A percentile compares a stretch with the other conserved stretches of the same genome.
Conservation (phyloP, 768 basidiomycete genomes). For the Mycena crocata region DNA sequence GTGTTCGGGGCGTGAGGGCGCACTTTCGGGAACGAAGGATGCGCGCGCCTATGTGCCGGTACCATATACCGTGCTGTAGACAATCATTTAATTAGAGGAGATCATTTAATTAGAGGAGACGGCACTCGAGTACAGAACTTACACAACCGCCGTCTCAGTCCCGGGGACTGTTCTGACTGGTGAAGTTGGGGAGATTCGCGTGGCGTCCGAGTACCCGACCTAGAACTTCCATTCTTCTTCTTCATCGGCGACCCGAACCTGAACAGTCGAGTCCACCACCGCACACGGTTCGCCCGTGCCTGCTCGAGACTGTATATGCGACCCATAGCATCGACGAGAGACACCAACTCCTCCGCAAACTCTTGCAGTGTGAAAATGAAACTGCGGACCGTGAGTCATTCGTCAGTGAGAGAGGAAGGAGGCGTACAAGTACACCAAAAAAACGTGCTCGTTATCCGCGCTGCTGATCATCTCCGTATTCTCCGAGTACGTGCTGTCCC, state of each 20-base stretch:
- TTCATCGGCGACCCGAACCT: slow-evolving; percentile 19
- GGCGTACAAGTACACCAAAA: slow-evolving; percentile 93
- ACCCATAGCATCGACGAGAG: slow-evolving; percentile 86
- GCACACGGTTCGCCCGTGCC: slow-evolving; percentile 47
- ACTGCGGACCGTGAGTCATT: slow-evolving; percentile 53
- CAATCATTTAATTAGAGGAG: not conserved
- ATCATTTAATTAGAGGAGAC: not conserved
- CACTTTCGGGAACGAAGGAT: slow-evolving; percentile 83
- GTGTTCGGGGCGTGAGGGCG: slow-evolving; percentile 88
- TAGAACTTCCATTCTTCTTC: slow-evolving; percentile 14
- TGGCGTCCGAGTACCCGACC: slow-evolving; percentile 7
- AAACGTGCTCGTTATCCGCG: slow-evolving; percentile 83
- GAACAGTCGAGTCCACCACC: slow-evolving; percentile 55
- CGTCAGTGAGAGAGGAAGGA: not conserved
- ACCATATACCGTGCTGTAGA: slow-evolving; percentile 64
- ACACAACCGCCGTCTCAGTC: slow-evolving; percentile 27
- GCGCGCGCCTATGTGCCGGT: slow-evolving; percentile 58
- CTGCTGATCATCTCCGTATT: slow-evolving; percentile 52
- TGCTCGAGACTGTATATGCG: slow-evolving; percentile 80
- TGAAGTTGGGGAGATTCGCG: slow-evolving; percentile 19
- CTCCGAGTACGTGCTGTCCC: slow-evolving; percentile 32
- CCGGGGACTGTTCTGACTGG: too few species aligned
- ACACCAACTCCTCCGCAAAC: slow-evolving; percentile 85
- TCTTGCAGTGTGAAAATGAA: slow-evolving; percentile 98
- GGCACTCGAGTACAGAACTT: not conserved